Evolutionary conservation across 2,329 filamentous ascomycete genomes (phyloP), one percentile per base, ranked within the genome.

Genomic region (Sporothrix inflata): DNA sequence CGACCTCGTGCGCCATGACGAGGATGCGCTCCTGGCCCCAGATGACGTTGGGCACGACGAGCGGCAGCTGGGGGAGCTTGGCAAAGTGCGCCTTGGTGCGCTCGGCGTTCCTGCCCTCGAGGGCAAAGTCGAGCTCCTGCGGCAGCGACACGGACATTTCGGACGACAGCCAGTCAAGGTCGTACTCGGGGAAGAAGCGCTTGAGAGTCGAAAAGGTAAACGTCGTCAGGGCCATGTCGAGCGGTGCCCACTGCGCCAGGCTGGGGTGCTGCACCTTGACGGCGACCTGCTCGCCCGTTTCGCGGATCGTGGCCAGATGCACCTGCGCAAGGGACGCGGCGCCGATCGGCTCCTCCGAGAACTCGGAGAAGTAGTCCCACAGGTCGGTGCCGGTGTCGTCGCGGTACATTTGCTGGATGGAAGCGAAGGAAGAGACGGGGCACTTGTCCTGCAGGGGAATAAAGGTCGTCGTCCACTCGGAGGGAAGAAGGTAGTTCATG

Each of bases 181-280:
- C 96, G 81, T 99, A 99, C 77, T 98, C 94, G 2, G 97, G 97
- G 79, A 99, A 99, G 85, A 95, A 98, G 73, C 89, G 88, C 82
- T 97, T 97, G 73, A 99, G 84, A 0, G 91, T 96, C 12, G 91
- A 90, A 81, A 99, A 99, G 0, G 94, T 97, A 78, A 96, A 97
- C 49, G 88, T 85, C 5, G 96, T 99, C 74, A 99, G 85, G 2
- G 91, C 89, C 75, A 98, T 86, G 80, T 99, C 96, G 12, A 99
- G 85, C 34, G 90, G 92, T 19, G 94, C 92, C 93, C 94, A 99
- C 81, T 97, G 92, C 74, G 94, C 92, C 71, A 99, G 84, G 4
- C 89, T 87, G 1, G 96, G 96, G 82, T 99, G 96, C 80, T 99
- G 96, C 12, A 99, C 91, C 82, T 99, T 99, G 77, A 99, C 96